These are phyloP conservation scores for Phytopythium oedochilum DNA, from an alignment of 352 stramenopile genomes.

Conservation along the genomic window DNA sequence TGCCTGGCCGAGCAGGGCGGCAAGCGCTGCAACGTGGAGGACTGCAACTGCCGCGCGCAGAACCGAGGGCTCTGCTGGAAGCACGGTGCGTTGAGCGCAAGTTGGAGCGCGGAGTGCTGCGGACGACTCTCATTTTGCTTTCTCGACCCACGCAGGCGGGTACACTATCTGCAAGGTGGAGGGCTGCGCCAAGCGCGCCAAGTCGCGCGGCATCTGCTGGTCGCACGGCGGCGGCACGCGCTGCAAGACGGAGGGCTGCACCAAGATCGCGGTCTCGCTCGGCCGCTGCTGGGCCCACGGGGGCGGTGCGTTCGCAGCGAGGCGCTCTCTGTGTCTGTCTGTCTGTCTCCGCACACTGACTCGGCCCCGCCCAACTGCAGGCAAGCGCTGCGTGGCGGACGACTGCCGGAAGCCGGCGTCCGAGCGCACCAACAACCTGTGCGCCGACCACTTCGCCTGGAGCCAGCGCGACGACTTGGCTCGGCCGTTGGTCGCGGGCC, in stretches of 20 bases:
- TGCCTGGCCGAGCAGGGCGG: conserved; percentile 18
- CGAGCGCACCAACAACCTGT: conserved; percentile 42
- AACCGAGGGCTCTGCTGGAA: conserved; percentile 56
- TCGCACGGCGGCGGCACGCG: conserved; percentile 21
- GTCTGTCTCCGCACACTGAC: no score
- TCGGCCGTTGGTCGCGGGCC: no score
- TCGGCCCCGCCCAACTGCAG: no score
- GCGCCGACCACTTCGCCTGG: conserved; percentile 33
- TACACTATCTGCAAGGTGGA: conserved; percentile 26
- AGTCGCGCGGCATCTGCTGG: conserved; percentile 20
- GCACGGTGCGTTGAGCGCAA: conserved; percentile 13
- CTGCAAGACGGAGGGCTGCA: conserved; percentile 22
- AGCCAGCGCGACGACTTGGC: conserved; percentile 9
- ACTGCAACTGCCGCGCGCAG: conserved; percentile 45
- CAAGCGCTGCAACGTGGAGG: conserved; percentile 46
- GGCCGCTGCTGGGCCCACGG: conserved; percentile 35
- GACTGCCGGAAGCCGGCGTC: conserved; percentile 44
- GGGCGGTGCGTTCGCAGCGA: conserved; percentile 6
- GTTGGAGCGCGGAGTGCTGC: not conserved
- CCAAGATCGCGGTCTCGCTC: conserved; percentile 13
- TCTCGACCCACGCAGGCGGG: conserved; percentile 9
- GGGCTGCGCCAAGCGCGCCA: conserved; percentile 21
- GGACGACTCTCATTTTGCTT: not conserved
- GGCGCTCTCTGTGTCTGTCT: no score
- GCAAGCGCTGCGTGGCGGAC: conserved; percentile 35